Conservation (phyloP, 257 asterid genomes). For the Cordia subcordata region DNA sequence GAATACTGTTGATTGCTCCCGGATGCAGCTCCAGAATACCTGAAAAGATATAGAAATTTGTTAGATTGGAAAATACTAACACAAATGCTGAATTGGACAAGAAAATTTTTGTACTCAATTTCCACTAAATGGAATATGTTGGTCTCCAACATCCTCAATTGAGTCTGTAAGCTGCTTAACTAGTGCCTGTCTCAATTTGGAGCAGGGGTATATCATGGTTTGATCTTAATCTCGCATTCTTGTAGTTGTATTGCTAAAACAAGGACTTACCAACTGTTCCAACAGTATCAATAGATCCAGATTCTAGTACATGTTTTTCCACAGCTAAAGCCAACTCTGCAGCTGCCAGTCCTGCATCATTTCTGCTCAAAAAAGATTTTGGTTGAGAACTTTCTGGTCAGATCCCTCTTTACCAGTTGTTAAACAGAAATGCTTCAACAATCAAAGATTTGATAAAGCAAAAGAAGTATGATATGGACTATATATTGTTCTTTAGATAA, state of each 20-base stretch:
- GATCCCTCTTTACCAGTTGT: background rate
- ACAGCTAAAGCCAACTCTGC: constrained; percentile 91
- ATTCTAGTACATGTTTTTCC: constrained; percentile 82
- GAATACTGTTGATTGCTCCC: constrained; percentile 97
- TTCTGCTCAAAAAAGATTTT: constrained; percentile 46
- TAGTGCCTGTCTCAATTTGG: too few species aligned
- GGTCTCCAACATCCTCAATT: background rate
- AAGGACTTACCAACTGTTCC: constrained; percentile 78
- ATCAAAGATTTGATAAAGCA: too few species aligned
- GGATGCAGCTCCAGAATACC: constrained; percentile 96
- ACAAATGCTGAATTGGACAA: too few species aligned
- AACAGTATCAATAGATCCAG: constrained; percentile 91
- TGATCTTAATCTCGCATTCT: too few species aligned
- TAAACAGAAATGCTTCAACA: too few species aligned
- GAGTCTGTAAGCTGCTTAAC: background rate
- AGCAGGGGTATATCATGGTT: too few species aligned
- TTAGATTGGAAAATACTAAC: background rate
- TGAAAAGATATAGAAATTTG: constrained; percentile 8
- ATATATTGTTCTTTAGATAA: too few species aligned
- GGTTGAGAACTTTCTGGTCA: background rate
- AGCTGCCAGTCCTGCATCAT: constrained; percentile 96
- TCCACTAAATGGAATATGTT: background rate
- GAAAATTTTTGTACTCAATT: background rate
- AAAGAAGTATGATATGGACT: too few species aligned
- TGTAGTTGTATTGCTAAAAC: too few species aligned